Evolutionary conservation across 2,329 filamentous ascomycete genomes (phyloP).

Genomic region (Talaromyces sp.): DNA sequence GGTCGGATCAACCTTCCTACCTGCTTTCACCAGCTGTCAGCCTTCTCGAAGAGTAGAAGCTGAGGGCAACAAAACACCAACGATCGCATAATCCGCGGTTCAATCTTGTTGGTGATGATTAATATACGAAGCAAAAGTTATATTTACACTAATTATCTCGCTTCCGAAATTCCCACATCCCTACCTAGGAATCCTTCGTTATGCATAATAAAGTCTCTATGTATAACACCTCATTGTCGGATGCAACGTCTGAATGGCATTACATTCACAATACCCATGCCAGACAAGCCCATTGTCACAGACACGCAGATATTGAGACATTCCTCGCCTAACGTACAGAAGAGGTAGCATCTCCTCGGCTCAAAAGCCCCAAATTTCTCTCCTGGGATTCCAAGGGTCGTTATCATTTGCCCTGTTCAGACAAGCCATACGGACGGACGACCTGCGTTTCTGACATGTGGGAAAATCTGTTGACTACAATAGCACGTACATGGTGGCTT

Average conservation of each 20-base stretch:
- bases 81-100: neutral
- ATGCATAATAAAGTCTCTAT: neutral
- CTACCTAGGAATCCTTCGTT: neutral
- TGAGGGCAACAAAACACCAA: neutral
- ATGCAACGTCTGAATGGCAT: slow-evolving; percentile 1
- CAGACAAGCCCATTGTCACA: neutral
- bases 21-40: neutral
- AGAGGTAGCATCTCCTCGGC: neutral
- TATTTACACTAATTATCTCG: neutral
- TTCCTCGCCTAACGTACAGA: neutral
- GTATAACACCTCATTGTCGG: neutral
- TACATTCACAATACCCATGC: neutral
- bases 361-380: neutral
- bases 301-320: neutral
- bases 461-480: neutral
- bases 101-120: neutral
- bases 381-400: neutral
- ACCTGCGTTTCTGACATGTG: neutral
- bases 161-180: neutral
- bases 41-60: neutral
- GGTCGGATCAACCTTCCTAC: neutral
- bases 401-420: neutral
- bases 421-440: neutral
- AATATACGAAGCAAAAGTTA: neutral
- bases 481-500: neutral